Base-by-base conservation (phyloP, 345 rosid species). In the Draba incana region DNA sequence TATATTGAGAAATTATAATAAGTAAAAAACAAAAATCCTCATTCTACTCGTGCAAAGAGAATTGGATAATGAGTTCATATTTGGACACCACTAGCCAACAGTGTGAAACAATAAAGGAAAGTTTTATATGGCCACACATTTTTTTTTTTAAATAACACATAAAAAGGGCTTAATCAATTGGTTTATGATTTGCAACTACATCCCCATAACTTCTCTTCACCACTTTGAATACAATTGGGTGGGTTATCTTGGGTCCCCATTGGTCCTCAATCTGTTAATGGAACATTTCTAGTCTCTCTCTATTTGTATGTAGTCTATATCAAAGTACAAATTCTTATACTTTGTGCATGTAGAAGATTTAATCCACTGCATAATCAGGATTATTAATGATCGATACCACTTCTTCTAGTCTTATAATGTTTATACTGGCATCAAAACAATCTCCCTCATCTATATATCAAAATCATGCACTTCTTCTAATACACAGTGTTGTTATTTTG, bases 51-150 rank as follows among this genome's bases (percentile, higher is more conserved):
- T 47, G 49, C 24, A 31, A 63, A 46, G 52, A 43, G 37, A 43
- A 35, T 44, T 25, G 15, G 51, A 63, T 71, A 71, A 71, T 63
- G 69, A 51, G 42, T 45, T 71, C 56, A 53, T 55, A 71, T 55
- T 71, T 63, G 70, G 69, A 63, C 64, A 71, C 43, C 69, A 71
- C 64, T 71, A 46, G 62, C 69, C 64, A 63, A 38, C 64, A 55
- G 28, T 49, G 66, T 64, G 77, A 66, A 72, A 65, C 71, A 57
- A 44, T 27, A 57, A 65, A 49, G 24, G 53, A 57, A 72, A 49
- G 61, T 54, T 57, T 41, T 41, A 57, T 6, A 57, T 64, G 54
- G 35, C 52, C 53, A 57, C 65, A 57, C 38, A 15, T 30, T 24
- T 28, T 6, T 1, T 14, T 62, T 11, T 3, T 8, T 1, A 38